Conservation (phyloP, 768 basidiomycete species). For the button mushroom (Agaricus bisporus) region DNA sequence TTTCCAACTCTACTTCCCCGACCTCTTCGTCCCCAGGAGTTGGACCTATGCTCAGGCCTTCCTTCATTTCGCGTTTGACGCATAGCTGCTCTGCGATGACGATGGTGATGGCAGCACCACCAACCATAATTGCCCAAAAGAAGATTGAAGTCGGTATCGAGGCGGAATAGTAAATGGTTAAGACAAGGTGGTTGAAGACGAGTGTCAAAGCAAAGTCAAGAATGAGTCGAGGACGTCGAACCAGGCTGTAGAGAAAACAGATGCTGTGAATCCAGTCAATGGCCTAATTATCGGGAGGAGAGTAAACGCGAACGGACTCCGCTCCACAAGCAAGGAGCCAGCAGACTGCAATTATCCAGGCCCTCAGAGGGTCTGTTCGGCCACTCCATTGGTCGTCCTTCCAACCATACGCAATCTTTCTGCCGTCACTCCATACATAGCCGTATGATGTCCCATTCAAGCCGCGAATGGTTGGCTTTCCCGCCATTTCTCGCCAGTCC, state of each 20-base stretch:
- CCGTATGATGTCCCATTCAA: constrained; percentile 53
- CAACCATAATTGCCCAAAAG: constrained; percentile 82
- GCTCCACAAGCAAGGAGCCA: constrained; percentile 81
- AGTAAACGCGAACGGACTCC: constrained; percentile 58
- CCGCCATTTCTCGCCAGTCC: constrained; percentile 97
- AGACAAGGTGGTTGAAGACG: constrained; percentile 83
- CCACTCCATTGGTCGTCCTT: constrained; percentile 56
- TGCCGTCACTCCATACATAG: constrained; percentile 78
- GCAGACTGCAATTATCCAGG: constrained; percentile 85
- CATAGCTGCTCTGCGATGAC: constrained; percentile 88
- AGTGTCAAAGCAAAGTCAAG: constrained; percentile 93
- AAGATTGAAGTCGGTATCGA: constrained; percentile 83
- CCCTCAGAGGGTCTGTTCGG: constrained; percentile 69
- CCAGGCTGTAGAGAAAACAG: constrained; percentile 78
- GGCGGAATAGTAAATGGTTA: constrained; percentile 89
- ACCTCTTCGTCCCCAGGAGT: constrained; percentile 46
- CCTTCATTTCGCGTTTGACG: constrained; percentile 83
- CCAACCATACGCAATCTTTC: constrained; percentile 59
- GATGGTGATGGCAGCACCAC: constrained; percentile 67
- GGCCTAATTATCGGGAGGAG: constrained; percentile 1
- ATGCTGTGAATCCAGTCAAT: constrained; percentile 30
- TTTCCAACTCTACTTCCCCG: constrained; percentile 56
- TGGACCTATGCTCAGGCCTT: constrained; percentile 60
- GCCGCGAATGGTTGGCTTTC: constrained; percentile 70
- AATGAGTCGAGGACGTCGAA: constrained; percentile 89